Evolutionary conservation across 2,329 filamentous ascomycete species (phyloP).

Genomic region (Penicillium sp.): DNA sequence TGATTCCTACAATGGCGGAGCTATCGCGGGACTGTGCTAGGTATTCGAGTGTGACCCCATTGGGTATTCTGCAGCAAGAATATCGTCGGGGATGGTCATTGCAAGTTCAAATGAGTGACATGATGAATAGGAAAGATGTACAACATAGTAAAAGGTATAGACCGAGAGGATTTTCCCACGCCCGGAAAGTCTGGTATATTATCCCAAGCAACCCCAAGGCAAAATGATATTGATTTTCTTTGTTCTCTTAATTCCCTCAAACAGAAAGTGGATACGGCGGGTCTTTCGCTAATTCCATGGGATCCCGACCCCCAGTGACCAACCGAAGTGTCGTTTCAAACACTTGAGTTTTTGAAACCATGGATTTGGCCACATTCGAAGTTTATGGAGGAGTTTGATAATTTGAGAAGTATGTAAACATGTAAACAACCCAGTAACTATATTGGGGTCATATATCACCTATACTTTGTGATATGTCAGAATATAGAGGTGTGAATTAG

Average conservation of each 20-base stretch:
- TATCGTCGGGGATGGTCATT: constrained; percentile 29
- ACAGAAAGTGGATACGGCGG: constrained; percentile 15
- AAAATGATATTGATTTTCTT: no score
- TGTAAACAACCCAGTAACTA: no score
- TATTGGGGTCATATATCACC: no score
- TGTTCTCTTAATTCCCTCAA: background rate
- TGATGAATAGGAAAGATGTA: background rate
- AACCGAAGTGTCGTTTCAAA: constrained; percentile 4
- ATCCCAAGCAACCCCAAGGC: no score
- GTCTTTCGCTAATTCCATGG: constrained; percentile 4
- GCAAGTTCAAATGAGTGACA: constrained; percentile 8
- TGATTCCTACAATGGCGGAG: constrained; percentile 28
- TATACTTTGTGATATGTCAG: background rate
- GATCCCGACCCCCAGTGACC: background rate
- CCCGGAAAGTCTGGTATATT: no score
- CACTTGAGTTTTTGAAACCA: no score
- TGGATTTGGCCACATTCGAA: background rate
- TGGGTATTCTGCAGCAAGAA: constrained; percentile 29
- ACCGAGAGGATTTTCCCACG: background rate
- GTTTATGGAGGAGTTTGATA: background rate
- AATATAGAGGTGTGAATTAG: background rate
- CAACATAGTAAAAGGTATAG: background rate
- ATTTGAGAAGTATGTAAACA: no score
- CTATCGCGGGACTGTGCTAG: constrained; percentile 30
- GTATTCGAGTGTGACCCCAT: constrained; percentile 24